These are phyloP conservation scores for Paramecium caudatum DNA, from an alignment of 73 alveolate species.

Conservation along the genomic window DNA sequence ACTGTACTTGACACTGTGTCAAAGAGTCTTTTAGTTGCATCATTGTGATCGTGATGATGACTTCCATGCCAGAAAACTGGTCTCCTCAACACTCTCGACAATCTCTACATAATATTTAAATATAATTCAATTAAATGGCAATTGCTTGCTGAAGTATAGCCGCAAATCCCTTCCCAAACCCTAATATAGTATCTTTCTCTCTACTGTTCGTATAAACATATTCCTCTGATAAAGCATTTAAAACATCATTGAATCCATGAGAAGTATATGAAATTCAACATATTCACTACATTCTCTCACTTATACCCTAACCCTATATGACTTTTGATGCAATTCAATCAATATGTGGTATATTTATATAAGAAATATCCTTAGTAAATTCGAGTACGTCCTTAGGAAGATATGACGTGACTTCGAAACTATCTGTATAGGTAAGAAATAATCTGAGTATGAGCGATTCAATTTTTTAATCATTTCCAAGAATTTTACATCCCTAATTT, in stretches of 20 bases:
- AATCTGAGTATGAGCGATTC: neutral
- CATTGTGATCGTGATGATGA: constrained; percentile 35
- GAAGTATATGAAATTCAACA: constrained; percentile 8
- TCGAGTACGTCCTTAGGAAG: neutral
- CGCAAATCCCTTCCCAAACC: neutral
- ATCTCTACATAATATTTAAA: neutral
- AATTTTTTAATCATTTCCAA: neutral
- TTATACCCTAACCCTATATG: neutral
- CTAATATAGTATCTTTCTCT: neutral
- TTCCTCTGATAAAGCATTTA: constrained; percentile 9
- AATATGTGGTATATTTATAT: constrained; percentile 32
- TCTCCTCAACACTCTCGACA: neutral
- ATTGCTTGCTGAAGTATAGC: neutral
- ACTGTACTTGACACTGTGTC: constrained; percentile 68
- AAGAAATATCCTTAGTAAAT: constrained; percentile 36
- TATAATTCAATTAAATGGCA: constrained; percentile 1
- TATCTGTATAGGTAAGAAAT: neutral
- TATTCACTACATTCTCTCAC: neutral
- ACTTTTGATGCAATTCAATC: neutral
- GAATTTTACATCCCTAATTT: neutral
- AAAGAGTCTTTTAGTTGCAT: constrained; percentile 46
- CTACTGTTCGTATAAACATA: neutral
- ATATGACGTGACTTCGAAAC: neutral
- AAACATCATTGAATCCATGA: constrained; percentile 1
- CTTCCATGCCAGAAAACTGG: constrained; percentile 48